A percentile compares a stretch with the other conserved stretches of the same genome.
These are phyloP conservation scores for Pseudopyrenochaeta lycopersici DNA, from an alignment of 2,329 filamentous ascomycete species.

Conservation along the genomic window DNA sequence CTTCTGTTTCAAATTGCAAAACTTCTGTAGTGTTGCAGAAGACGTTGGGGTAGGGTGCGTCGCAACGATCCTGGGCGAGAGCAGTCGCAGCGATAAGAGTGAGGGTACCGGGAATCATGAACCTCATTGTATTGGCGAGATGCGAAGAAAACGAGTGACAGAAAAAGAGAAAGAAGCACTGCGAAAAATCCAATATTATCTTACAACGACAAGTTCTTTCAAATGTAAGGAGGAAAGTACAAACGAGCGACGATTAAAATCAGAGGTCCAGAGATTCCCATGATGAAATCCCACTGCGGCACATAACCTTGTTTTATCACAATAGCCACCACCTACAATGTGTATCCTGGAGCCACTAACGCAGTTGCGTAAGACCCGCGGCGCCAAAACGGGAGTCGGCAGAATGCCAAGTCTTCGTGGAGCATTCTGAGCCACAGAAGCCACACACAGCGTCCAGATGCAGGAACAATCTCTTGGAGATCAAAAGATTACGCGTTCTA, in stretches of 20 bases:
- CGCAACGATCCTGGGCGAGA: constrained; percentile 33
- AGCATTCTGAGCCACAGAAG: constrained; percentile 19
- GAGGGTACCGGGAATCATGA: constrained; percentile 21
- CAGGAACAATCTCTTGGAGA: constrained; percentile 16
- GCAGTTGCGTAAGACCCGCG: constrained; percentile 2
- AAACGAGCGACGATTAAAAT: not conserved
- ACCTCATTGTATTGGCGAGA: not conserved
- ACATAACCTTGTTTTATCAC: constrained; percentile 19
- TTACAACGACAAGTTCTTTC: not conserved
- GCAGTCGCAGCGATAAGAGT: constrained; percentile 16
- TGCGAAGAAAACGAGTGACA: not conserved
- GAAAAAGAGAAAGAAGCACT: not conserved
- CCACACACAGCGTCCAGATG: constrained; percentile 4
- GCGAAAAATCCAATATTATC: not conserved
- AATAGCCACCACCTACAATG: not conserved
- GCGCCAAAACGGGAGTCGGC: constrained; percentile 23
- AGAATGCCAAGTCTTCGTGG: constrained; percentile 16
- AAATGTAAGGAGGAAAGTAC: constrained; percentile 2
- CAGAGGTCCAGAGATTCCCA: not conserved
- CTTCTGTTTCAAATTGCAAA: constrained; percentile 25
- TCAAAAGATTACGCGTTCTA: constrained; percentile 8
- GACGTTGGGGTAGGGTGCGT: constrained; percentile 26
- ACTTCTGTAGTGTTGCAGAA: constrained; percentile 37
- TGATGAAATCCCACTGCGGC: constrained; percentile 13
- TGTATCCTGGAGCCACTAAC: constrained; percentile 5